Evolutionary conservation across 2,329 filamentous ascomycete genomes (phyloP), one percentile per base, ranked within the genome.

Genomic region (Bipolaris gigantea): DNA sequence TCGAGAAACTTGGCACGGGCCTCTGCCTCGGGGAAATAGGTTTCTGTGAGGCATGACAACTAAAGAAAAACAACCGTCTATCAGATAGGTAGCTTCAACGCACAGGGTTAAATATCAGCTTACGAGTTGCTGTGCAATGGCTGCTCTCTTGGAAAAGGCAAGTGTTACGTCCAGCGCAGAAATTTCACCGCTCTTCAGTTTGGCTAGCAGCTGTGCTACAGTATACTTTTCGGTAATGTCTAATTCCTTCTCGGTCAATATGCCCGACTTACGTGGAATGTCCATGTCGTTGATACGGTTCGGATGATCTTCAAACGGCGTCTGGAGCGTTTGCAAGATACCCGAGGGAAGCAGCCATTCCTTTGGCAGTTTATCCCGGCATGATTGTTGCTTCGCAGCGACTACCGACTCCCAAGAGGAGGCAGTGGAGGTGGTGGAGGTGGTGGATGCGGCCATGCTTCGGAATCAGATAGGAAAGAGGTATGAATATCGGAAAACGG

Each of bases 11-110:
- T 75, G 5, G 82, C 81, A 35, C 76, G 72, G 33, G 74, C 68
- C 18, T 83, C 69, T 13, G 81, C 81, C 63, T 79, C 74, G 16
- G 79, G 64, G 58, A 83, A 83, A 40, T 84, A 74, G 23, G 81
- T 78, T 57, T 85, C 81, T 0, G 81, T 82, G 1, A 85, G 68
- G 60, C 83, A 85, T 50, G 83, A 84, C 15, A 80, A 83, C 80
- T 82, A 50, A 8, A 25, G 25, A 25, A 1, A 23, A 40, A 13
- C 7, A 1, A 11, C 0, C 8, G 11, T n/a, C 27, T 30, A 3
- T 50, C 16, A 54, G 39, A 33, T 2, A 33, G 7, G 21, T 7
- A 13, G 19, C 7, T 1, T 9, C 4, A 9, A 19, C 21, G 32
- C 6, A 11, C 9, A 34, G 18, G 18, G 9, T 16, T 36, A 33